Base-by-base conservation (phyloP, 108 stramenopile genomes). In the Thalassiosira profunda region DNA sequence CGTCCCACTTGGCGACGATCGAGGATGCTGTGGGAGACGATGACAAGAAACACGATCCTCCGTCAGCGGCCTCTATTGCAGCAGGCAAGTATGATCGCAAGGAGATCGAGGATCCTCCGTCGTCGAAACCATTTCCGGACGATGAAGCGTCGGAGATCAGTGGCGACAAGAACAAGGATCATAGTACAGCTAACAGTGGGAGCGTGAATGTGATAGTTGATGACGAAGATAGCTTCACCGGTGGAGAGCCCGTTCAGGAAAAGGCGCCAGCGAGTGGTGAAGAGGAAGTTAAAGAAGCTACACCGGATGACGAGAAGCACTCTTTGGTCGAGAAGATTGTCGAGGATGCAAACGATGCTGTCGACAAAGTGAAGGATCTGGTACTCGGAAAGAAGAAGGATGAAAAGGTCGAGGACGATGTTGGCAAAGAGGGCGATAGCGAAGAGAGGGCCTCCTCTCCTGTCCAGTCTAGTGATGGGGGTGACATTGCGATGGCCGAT, bases 201-300 rank as follows among this genome's bases (percentile, higher is more conserved):
- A 30, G 34, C 40, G 57, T 67, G 65, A 31, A 60, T 57, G 61
- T 63, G 24, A 60, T 75, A 35, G 65, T 60, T 65, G 65, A 65
- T 29, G 35, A 33, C 46, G 65, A 66, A 1, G 51, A 75, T 55
- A 60, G 66, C 57, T 66, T 58, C 11, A 64, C 30, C 0, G 20
- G 29, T 51, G 61, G 17, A 9, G 46, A 28, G 12, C 25, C 24
- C 21, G 10, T 14, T 36, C 21, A 25, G 20, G 69, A n/a, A 15
- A 60, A 70, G 5, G 18, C 47, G 21, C 36, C 62, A 2, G 53
- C 12, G 4, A 44, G 29, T 59, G 58, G 47, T 46, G 37, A 59
- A 6, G 9, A 11, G 14, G 20, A 7, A 7, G 45, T 46, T 5
- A 15, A 44, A 4, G 58, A 46, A 45, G 4, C 17, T 0, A 21